These are phyloP conservation scores for Penicillium malachiteum DNA, from an alignment of 495 filamentous ascomycete species.

Conservation along the genomic window DNA sequence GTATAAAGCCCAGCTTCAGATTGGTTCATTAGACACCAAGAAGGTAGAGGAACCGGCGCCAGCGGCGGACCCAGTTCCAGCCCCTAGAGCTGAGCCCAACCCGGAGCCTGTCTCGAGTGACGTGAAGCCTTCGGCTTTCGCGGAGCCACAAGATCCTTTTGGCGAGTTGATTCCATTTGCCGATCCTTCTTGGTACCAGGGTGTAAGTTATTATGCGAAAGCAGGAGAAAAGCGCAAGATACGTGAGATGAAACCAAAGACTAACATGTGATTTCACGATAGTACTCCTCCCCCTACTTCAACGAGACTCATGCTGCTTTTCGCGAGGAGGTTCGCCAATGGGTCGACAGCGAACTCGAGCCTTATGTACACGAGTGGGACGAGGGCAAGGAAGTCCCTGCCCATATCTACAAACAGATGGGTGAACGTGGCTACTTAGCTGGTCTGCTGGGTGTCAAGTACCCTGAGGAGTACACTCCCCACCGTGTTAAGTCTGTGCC, in stretches of 20 bases:
- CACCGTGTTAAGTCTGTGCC: slow-evolving; percentile 72
- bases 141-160: slow-evolving; percentile 74
- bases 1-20: slow-evolving; percentile 80
- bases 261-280: slow-evolving; percentile 16
- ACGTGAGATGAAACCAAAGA: not conserved
- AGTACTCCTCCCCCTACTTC: slow-evolving; percentile 96
- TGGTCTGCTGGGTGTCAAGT: slow-evolving; percentile 77
- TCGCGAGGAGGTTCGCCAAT: slow-evolving; percentile 84
- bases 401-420: slow-evolving; percentile 90
- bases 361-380: slow-evolving; percentile 96
- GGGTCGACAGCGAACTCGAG: slow-evolving; percentile 88
- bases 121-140: slow-evolving; percentile 40
- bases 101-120: slow-evolving; percentile 44
- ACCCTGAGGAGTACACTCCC: slow-evolving; percentile 69
- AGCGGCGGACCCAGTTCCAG: slow-evolving; percentile 29
- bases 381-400: slow-evolving; percentile 84
- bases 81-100: slow-evolving; percentile 47
- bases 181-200: slow-evolving; percentile 95
- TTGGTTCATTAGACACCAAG: slow-evolving; percentile 90
- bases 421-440: slow-evolving; percentile 89
- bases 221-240: not conserved
- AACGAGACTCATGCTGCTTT: slow-evolving; percentile 90
- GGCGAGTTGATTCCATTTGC: slow-evolving; percentile 87
- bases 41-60: slow-evolving; percentile 55
- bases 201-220: slow-evolving; percentile 56